A percentile compares a stretch with the other conserved stretches of the same genome.
phyloP scores from a whole-genome alignment of 129 eudicot genomes.

The Artemisia tridentata region DNA sequence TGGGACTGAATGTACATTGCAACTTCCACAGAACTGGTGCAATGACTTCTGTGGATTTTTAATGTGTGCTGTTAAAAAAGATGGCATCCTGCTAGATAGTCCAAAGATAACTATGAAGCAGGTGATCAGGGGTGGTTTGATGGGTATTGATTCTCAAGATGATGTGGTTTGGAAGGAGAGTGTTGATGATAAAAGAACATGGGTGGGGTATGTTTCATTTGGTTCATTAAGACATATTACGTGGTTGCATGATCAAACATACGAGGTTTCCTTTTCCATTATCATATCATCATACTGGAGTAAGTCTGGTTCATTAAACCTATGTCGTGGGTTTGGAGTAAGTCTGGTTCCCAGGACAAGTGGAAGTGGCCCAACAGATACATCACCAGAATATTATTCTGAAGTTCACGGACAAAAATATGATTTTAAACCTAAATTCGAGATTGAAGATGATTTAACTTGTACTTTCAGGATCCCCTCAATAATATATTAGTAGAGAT shows the following conservation, averaged over 20 bases:
- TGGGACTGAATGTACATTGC: background rate
- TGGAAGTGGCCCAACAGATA: background rate
- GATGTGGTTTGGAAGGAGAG: background rate
- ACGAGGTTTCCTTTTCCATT: background rate
- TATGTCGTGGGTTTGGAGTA: background rate
- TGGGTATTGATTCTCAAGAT: background rate
- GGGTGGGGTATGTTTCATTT: conserved; percentile 4
- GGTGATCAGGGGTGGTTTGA: too few species aligned
- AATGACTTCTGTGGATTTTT: background rate
- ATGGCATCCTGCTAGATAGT: background rate
- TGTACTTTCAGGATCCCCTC: background rate
- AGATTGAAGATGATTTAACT: background rate
- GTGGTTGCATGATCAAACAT: background rate
- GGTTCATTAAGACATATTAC: background rate
- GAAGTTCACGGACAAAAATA: background rate
- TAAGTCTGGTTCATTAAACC: too few species aligned
- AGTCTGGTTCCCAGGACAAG: background rate
- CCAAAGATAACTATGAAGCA: background rate
- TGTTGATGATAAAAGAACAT: background rate
- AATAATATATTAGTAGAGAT: too few species aligned
- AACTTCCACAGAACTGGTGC: background rate
- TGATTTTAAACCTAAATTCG: background rate
- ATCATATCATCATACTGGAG: too few species aligned
- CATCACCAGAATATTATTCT: background rate
- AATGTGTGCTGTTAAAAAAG: background rate